Evolutionary conservation across 208 protist species (phyloP), one percentile per base, ranked within the genome.

Genomic region (Sergeia podlipaevii): DNA sequence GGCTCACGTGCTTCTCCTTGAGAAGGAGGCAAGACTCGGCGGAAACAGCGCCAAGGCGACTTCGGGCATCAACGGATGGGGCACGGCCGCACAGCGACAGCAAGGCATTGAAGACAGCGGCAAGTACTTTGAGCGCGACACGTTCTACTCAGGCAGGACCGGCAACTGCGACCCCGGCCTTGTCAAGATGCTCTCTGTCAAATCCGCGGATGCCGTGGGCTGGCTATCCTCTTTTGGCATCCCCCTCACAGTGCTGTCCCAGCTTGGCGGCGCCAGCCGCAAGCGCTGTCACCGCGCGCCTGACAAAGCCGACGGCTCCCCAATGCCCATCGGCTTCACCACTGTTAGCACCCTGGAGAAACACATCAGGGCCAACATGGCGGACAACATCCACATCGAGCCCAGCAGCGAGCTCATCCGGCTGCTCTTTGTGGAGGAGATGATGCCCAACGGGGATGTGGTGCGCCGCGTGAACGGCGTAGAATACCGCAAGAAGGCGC

Each of bases 31-130:
- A 24, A 77, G 65, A 47, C 39, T 97, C 11, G 97, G 97, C 24
- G 97, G 97, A 49, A 98, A 98, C 74, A 97, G 90, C 32, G 93
- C 89, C 44, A 98, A 98, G 79, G 97, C 97, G 7, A 96, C 89
- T 6, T 97, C 92, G 20, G 97, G 97, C 64, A 98, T 98, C 56
- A 98, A 98, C 65, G 95, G 67, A 17, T 89, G 84, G 70, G 71
- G 72, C 24, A 96, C 96, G 7, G 68, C 68, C 34, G 79, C 88
- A 20, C 95, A 98, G 79, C 73, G 70, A 23, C 50, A 79, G 65
- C 39, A 67, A 30, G 72, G 73, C 39, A 47, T 93, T 50, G 64
- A 71, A 38, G 85, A 93, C 59, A 65, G 49, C 46, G 71, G 72
- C 43, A 80, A 77, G 57, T 86, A 74, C 66, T 96, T 91, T 60